Percentiles rank a stretch among this genome's conserved stretches.
phyloP scores from a whole-genome alignment of 805 yeast genomes.

The Cyberlindnera subsufficiens region DNA sequence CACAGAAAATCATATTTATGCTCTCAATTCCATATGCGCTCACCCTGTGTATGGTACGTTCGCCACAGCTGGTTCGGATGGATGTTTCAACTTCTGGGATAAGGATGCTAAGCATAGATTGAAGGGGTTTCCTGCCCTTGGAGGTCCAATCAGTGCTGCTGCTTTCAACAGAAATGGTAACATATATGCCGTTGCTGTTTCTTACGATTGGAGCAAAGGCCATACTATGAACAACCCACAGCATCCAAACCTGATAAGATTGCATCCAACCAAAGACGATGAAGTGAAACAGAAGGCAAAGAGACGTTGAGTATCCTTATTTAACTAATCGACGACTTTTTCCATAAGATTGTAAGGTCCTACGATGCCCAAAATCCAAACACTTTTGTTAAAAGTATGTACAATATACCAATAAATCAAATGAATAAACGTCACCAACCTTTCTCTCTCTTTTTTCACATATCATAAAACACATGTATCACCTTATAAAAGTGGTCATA shows the following conservation, averaged over 20 bases:
- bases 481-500: not conserved
- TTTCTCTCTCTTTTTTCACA: not conserved
- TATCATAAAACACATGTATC: not conserved
- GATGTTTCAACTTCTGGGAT: constrained; percentile 93
- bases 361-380: no score
- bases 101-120: constrained; percentile 85
- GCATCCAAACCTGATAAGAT: constrained; percentile 66
- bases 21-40: constrained; percentile 76
- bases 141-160: constrained; percentile 65
- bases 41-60: constrained; percentile 91
- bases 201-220: constrained; percentile 97
- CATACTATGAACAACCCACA: constrained; percentile 70
- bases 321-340: no score
- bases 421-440: not conserved
- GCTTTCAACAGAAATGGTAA: constrained; percentile 80
- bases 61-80: constrained; percentile 93
- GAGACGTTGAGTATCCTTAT: constrained; percentile 18
- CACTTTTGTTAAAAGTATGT: no score
- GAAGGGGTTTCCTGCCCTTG: constrained; percentile 67
- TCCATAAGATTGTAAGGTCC: no score
- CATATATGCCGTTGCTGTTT: constrained; percentile 83
- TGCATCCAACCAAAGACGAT: constrained; percentile 81
- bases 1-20: constrained; percentile 63
- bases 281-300: constrained; percentile 60
- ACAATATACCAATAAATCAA: no score